Conservation (phyloP, 108 stramenopile species). For the Mediolabrus comicus region DNA sequence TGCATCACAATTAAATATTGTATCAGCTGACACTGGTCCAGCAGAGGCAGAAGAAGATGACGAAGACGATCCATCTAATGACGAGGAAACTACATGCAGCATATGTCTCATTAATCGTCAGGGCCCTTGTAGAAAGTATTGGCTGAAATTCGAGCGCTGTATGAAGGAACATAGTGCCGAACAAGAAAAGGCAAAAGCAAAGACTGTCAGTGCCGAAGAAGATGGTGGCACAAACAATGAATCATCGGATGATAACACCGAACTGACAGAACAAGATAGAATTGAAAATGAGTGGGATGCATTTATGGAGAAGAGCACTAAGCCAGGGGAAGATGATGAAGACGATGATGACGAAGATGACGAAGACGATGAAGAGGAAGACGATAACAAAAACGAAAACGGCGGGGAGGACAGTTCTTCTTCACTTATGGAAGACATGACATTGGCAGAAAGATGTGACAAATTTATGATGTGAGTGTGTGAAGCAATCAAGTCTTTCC, state of each 20-base stretch:
- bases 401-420: conserved; percentile 18
- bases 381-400: conserved; percentile 15
- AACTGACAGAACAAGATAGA: not conserved
- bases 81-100: conserved; percentile 79
- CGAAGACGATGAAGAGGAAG: conserved; percentile 39
- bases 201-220: not conserved
- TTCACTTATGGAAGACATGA: conserved; percentile 10
- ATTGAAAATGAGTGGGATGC: conserved; percentile 44
- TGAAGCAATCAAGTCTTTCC: not conserved
- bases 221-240: not conserved
- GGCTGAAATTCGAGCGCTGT: conserved; percentile 83
- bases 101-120: conserved; percentile 85
- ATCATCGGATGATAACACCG: not conserved
- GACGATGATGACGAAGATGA: conserved; percentile 37
- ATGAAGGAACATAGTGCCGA: conserved; percentile 74
- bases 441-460: conserved; percentile 56
- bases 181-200: conserved; percentile 26
- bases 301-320: conserved; percentile 47
- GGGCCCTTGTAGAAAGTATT: conserved; percentile 82
- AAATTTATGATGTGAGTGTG: conserved; percentile 51
- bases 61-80: conserved; percentile 69
- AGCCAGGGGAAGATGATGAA: conserved; percentile 43
- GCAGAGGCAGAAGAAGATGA: conserved; percentile 45
- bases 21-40: not conserved
- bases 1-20: not conserved